A percentile compares a stretch with the other conserved stretches of the same genome.
These are phyloP conservation scores for Curvularia verruculosa DNA, from an alignment of 2,329 filamentous ascomycete species.

Conservation along the genomic window DNA sequence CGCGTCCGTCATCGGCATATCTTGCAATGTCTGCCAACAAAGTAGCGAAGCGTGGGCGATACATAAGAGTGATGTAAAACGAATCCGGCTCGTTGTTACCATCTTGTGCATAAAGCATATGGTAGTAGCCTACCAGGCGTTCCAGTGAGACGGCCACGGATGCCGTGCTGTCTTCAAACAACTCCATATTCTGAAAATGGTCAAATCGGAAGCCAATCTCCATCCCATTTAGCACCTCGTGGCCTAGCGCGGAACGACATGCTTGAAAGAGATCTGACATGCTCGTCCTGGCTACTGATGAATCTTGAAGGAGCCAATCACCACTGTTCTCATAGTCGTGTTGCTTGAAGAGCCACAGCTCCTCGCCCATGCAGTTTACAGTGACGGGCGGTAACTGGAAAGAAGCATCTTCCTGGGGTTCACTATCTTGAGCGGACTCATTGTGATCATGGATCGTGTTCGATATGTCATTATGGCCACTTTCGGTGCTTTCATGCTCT, in stretches of 20 bases:
- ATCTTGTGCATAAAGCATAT: slow-evolving; percentile 65
- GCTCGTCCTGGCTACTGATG: slow-evolving; percentile 29
- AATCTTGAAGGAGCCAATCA: slow-evolving; percentile 40
- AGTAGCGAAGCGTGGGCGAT: slow-evolving; percentile 60
- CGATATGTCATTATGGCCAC: slow-evolving; percentile 5
- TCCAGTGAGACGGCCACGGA: slow-evolving; percentile 42
- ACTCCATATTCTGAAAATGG: slow-evolving; percentile 48
- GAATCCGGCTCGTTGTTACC: slow-evolving; percentile 59
- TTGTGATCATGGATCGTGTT: slow-evolving; percentile 23
- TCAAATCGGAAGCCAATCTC: slow-evolving; percentile 54
- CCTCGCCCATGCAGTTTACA: slow-evolving; percentile 38
- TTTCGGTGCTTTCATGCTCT: slow-evolving; percentile 10
- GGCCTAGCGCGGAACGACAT: slow-evolving; percentile 61
- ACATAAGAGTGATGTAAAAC: slow-evolving; percentile 63
- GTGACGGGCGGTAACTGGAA: slow-evolving; percentile 30
- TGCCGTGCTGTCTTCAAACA: slow-evolving; percentile 42
- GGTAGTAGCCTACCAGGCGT: slow-evolving; percentile 65
- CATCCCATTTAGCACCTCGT: slow-evolving; percentile 61
- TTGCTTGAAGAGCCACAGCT: slow-evolving; percentile 42
- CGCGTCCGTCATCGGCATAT: slow-evolving; percentile 63
- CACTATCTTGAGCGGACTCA: slow-evolving; percentile 7
- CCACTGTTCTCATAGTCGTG: slow-evolving; percentile 38
- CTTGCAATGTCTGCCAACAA: slow-evolving; percentile 60
- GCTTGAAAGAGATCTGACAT: slow-evolving; percentile 63
- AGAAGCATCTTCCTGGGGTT: slow-evolving; percentile 17